A percentile compares a stretch with the other conserved stretches of the same genome.
phyloP scores from a whole-genome alignment of 805 yeast species.

The Lipomyces spencermartinsiae region DNA sequence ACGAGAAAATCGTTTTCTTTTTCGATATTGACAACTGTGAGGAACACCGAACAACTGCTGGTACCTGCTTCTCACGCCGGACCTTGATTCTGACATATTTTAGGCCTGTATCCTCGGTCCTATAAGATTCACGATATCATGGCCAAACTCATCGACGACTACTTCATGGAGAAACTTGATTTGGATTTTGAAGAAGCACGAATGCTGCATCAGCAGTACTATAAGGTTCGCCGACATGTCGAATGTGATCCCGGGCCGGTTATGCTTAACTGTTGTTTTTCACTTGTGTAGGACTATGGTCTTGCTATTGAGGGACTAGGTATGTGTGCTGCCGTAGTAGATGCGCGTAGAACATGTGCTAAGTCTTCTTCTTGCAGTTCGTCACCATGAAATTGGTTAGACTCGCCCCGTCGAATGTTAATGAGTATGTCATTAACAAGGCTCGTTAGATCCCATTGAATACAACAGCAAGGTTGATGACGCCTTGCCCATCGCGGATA shows the following conservation, averaged over 20 bases:
- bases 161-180: conserved; percentile 68
- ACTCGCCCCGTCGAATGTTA: conserved; percentile 19
- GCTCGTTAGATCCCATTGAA: conserved; percentile 73
- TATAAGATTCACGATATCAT: conserved; percentile 81
- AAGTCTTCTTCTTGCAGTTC: conserved; percentile 44
- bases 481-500: conserved; percentile 80
- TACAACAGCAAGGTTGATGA: conserved; percentile 91
- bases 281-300: conserved; percentile 69
- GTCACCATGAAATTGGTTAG: conserved; percentile 57
- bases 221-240: conserved; percentile 47
- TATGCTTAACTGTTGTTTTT: background rate
- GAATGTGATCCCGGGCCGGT: background rate
- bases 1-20: conserved; percentile 56
- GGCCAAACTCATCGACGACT: conserved; percentile 84
- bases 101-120: conserved; percentile 68
- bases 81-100: background rate
- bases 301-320: conserved; percentile 87
- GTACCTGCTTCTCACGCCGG: background rate
- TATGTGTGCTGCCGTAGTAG: conserved; percentile 1
- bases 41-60: conserved; percentile 11
- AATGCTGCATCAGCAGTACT: conserved; percentile 72
- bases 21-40: conserved; percentile 92
- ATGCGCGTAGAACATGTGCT: background rate
- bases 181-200: conserved; percentile 77
- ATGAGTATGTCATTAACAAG: background rate